Percentiles rank a stretch among this genome's conserved stretches.
phyloP scores from a whole-genome alignment of 352 stramenopile species.

The Globisporangium cederbergense region DNA sequence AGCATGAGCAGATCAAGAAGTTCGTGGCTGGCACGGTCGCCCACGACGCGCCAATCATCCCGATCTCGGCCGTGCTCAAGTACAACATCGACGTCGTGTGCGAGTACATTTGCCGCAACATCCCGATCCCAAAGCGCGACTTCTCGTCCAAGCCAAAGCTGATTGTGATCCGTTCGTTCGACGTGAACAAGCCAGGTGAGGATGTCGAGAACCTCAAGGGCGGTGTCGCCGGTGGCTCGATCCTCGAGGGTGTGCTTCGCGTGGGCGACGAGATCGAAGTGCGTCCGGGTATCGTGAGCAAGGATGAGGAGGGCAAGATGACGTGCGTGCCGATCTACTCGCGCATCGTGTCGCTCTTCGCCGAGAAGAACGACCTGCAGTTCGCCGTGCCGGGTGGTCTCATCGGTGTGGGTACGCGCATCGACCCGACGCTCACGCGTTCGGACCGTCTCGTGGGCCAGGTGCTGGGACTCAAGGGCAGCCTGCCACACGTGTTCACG shows the following conservation, averaged over 20 bases:
- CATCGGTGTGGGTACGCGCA: slow-evolving; percentile 99
- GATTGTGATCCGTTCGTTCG: slow-evolving; percentile 99
- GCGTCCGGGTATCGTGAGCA: slow-evolving; percentile 98
- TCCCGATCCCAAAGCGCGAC: slow-evolving; percentile 97
- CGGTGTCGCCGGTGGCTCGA: slow-evolving; percentile 90
- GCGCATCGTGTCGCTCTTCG: slow-evolving; percentile 96
- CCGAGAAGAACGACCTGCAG: slow-evolving; percentile 99
- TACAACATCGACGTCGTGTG: slow-evolving; percentile 99
- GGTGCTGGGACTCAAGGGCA: slow-evolving; percentile 96
- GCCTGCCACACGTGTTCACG: slow-evolving; percentile 98
- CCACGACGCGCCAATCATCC: slow-evolving; percentile 98
- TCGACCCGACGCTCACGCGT: slow-evolving; percentile 98
- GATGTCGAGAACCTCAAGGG: slow-evolving; percentile 97
- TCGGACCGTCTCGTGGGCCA: slow-evolving; percentile 99
- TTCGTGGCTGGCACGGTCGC: slow-evolving; percentile 90
- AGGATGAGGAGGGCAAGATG: slow-evolving; percentile 96
- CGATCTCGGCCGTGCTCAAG: slow-evolving; percentile 98
- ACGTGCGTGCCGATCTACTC: slow-evolving; percentile 92
- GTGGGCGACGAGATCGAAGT: slow-evolving; percentile 99
- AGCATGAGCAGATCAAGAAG: slow-evolving; percentile 97
- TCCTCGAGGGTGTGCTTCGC: slow-evolving; percentile 96
- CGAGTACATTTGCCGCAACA: slow-evolving; percentile 99
- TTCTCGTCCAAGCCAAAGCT: slow-evolving; percentile 97
- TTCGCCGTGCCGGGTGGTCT: slow-evolving; percentile 98
- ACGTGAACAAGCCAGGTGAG: slow-evolving; percentile 99